Conservation (phyloP, 2,329 filamentous ascomycete species). For the Hyphodiscus sp. region DNA sequence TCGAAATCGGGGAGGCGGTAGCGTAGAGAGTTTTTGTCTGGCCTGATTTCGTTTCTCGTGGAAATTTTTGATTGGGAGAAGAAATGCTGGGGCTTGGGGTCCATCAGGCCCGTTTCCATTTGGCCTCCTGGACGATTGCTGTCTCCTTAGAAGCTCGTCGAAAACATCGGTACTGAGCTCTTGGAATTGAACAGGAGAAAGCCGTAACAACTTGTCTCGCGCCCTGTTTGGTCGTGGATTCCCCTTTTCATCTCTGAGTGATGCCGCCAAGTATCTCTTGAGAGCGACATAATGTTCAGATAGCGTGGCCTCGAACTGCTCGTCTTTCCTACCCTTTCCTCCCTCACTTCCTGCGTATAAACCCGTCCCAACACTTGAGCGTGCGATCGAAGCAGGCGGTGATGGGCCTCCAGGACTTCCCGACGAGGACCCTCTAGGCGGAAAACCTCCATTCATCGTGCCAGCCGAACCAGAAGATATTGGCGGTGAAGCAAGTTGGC, state of each 20-base stretch:
- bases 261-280: conserved; percentile 57
- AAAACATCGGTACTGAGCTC: conserved; percentile 97
- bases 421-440: conserved; percentile 36
- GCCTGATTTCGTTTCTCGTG: conserved; percentile 97
- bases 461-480: conserved; percentile 57
- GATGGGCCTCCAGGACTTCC: conserved; percentile 61
- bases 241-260: conserved; percentile 66
- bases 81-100: conserved; percentile 56
- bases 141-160: conserved; percentile 85
- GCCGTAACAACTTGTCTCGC: conserved; percentile 84
- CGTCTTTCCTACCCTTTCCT: conserved; percentile 59
- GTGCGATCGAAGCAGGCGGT: conserved; percentile 79
- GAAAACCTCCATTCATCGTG: conserved; percentile 56
- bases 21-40: conserved; percentile 86
- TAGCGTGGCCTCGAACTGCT: conserved; percentile 55
- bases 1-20: conserved; percentile 79
- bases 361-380: conserved; percentile 74
- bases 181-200: conserved; percentile 90
- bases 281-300: conserved; percentile 77
- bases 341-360: conserved; percentile 62
- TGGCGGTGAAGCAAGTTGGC: conserved; percentile 62
- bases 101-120: conserved; percentile 42
- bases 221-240: conserved; percentile 78
- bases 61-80: conserved; percentile 81
- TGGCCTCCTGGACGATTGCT: conserved; percentile 55